These are phyloP conservation scores for Hortiboletus flavorubellus DNA, from an alignment of 768 basidiomycete genomes.

Conservation along the genomic window DNA sequence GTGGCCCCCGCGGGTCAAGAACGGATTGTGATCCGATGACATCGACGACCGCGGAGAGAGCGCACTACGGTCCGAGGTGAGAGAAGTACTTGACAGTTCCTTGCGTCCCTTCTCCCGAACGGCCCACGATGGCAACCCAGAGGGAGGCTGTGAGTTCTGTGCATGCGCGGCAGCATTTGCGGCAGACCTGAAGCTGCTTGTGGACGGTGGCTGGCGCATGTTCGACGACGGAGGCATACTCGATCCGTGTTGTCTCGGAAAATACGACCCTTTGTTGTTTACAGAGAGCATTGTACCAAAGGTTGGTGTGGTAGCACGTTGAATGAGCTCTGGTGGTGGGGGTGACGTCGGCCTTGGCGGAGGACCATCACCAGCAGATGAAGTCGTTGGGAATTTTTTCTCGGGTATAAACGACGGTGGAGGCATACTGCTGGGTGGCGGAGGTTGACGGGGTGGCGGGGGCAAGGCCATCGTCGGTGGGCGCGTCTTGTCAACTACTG, in stretches of 20 bases:
- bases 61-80: conserved; percentile 64
- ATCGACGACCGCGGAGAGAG: conserved; percentile 78
- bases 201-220: conserved; percentile 71
- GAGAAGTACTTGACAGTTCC: conserved; percentile 65
- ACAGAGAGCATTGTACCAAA: conserved; percentile 63
- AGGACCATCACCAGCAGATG: conserved; percentile 52
- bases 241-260: conserved; percentile 61
- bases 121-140: conserved; percentile 46
- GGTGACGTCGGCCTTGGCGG: conserved; percentile 91
- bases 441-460: conserved; percentile 73
- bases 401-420: conserved; percentile 80
- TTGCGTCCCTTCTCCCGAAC: conserved; percentile 52
- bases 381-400: conserved; percentile 44
- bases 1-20: conserved; percentile 37
- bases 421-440: conserved; percentile 66
- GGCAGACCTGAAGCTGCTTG: conserved; percentile 79
- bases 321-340: conserved; percentile 87
- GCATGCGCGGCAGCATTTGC: conserved; percentile 57
- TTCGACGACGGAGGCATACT: conserved; percentile 71
- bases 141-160: conserved; percentile 39
- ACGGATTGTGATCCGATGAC: conserved; percentile 69
- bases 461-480: conserved; percentile 86
- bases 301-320: conserved; percentile 86
- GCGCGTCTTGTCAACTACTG: conserved; percentile 67
- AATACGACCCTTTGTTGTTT: conserved; percentile 45